A percentile compares a stretch with the other conserved stretches of the same genome.
Conservation (phyloP, 2,329 filamentous ascomycete genomes). For the Colletotrichum sp. region DNA sequence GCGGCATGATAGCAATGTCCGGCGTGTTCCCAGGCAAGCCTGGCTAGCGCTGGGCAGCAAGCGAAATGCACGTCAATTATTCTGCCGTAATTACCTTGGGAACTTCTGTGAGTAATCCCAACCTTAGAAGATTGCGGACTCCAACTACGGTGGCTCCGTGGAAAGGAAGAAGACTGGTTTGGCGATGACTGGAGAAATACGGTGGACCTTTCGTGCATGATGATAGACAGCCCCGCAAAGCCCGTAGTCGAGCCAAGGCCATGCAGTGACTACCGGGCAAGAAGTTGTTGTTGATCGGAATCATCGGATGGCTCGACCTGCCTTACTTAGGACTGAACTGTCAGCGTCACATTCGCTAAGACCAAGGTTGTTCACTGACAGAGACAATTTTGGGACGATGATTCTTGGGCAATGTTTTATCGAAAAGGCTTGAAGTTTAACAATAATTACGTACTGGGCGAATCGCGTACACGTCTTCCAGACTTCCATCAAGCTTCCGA, state of each 20-base stretch:
- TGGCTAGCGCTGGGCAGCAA: not conserved
- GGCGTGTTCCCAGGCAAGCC: not conserved
- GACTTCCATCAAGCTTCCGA: not conserved
- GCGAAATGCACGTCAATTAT: not conserved
- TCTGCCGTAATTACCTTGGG: not conserved
- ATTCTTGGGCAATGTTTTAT: not conserved
- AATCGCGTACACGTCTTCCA: not conserved
- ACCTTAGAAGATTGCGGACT: not conserved
- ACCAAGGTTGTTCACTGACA: not conserved
- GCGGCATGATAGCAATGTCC: not conserved
- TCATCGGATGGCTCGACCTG: not conserved
- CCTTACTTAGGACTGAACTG: not conserved
- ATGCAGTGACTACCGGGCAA: not conserved
- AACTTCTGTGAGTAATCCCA: not conserved
- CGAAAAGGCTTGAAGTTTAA: not conserved
- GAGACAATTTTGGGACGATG: not conserved
- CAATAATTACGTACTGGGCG: not conserved
- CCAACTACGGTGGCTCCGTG: not conserved
- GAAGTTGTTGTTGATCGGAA: not conserved
- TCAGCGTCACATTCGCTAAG: not conserved
- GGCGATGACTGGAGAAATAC: not conserved
- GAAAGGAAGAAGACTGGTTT: not conserved
- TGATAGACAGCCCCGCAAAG: not conserved
- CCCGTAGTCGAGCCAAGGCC: not conserved
- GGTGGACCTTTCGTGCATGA: not conserved